phyloP scores from a whole-genome alignment of 306 rosid species.

The Albizia julibrissin region DNA sequence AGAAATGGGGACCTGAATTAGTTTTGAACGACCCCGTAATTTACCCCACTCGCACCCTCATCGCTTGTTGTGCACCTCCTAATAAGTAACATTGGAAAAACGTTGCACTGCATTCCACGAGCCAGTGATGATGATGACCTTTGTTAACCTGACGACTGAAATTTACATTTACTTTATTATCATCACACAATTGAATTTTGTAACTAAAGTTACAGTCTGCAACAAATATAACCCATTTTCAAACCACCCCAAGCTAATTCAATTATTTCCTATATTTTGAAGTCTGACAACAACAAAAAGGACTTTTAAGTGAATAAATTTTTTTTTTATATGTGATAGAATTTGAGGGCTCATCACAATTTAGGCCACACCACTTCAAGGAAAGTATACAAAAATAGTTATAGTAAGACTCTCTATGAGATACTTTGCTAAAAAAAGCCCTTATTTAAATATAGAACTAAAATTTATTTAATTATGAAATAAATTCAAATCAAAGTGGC shows the following conservation, averaged over 20 bases:
- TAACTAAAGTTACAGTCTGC: slow-evolving; percentile 34
- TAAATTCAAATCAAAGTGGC: no score
- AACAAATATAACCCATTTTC: not conserved
- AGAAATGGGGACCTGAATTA: slow-evolving; percentile 39
- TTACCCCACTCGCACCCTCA: not conserved
- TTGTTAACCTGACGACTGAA: not conserved
- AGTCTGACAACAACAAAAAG: not conserved
- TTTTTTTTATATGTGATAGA: not conserved
- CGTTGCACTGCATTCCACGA: not conserved
- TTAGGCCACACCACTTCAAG: not conserved
- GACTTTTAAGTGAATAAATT: not conserved
- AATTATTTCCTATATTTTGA: not conserved
- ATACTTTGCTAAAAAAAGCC: no score
- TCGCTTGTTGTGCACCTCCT: not conserved
- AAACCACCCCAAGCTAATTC: slow-evolving; percentile 19
- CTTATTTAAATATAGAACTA: no score
- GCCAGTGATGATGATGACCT: not conserved
- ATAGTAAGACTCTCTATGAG: not conserved
- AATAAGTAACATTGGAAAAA: not conserved
- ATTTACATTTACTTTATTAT: not conserved
- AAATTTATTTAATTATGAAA: no score
- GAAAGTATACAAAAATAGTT: not conserved
- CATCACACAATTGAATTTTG: not conserved
- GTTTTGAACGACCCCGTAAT: slow-evolving; percentile 8
- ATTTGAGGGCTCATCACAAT: not conserved